Evolutionary conservation across 306 rosid genomes (phyloP), one percentile per base, ranked within the genome.

Genomic region (Lithocarpus polystachyus): DNA sequence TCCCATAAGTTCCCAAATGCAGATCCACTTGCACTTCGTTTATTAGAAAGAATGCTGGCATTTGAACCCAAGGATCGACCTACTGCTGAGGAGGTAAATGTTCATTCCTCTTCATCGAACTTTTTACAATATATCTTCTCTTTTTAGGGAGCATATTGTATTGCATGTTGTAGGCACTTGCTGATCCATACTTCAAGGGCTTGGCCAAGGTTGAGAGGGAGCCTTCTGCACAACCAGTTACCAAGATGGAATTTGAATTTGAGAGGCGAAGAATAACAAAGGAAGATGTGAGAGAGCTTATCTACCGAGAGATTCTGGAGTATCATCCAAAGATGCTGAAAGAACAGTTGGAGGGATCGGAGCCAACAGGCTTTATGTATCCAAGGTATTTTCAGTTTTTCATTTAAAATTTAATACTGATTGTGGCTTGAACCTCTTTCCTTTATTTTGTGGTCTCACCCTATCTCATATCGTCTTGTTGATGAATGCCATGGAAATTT

Each of bases 201-300:
- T 87, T 96, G 90, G 99, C 99, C 62, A 96, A 93, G 88, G 99
- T 93, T 61, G 99, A 96, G 87, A 88, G 99, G 83, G 99, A 96
- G 82, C 99, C 99, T 65, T 90, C 93, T 74, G 89, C 99, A 79
- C 99, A 89, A 82, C 97, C 99, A 24, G 98, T 96, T 71, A 93
- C 98, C 68, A 96, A 96, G 96, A 93, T 96, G 97, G 99, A 96
- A 89, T 96, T 96, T 85, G 99, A 96, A 81, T 96, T 93, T 85
- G 99, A 96, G 91, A 90, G 99, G 81, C 93, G 99, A 77, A 88
- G 97, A 80, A 96, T 96, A 76, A 96, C 99, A 13, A 96, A 96
- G 77, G 99, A 96, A 88, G 99, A 96, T 80, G 99, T 96, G n/a
- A 79, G 98, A 45, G 98, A 96, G 89, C 96, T 96, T 76, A 96